A percentile compares a stretch with the other conserved stretches of the same genome.
Evolutionary conservation across 345 rosid genomes (phyloP).

Genomic region (Citrus glauca): DNA sequence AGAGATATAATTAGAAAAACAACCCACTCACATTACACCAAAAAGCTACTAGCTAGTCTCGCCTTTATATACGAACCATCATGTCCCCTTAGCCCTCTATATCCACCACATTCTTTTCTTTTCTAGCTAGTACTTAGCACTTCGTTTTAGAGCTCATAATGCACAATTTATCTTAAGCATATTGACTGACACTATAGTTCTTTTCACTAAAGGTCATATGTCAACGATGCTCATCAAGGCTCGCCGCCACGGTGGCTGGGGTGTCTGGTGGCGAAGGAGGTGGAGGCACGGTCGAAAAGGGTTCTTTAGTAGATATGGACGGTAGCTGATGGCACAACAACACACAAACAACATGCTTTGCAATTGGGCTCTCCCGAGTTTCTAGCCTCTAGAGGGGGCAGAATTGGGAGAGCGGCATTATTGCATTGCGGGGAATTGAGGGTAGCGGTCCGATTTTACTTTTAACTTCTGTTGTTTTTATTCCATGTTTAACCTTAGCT

Average conservation of each 20-base stretch:
- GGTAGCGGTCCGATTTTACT: conserved; percentile 78
- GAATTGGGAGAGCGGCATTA: conserved; percentile 63
- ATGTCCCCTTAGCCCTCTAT: conserved; percentile 33
- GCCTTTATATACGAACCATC: conserved; percentile 64
- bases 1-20: too few species aligned
- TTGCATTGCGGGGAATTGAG: conserved; percentile 94
- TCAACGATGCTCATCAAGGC: conserved; percentile 8
- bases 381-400: conserved; percentile 44
- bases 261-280: conserved; percentile 9
- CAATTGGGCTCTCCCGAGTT: conserved; percentile 73
- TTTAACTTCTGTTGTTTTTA: conserved; percentile 7
- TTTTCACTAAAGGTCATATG: neutral
- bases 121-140: neutral
- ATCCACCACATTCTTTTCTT: conserved; percentile 6
- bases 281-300: conserved; percentile 15
- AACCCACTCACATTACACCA: conserved; percentile 25
- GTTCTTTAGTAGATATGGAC: conserved; percentile 31
- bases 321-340: conserved; percentile 21
- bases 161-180: neutral
- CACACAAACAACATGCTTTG: conserved; percentile 38
- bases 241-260: conserved; percentile 8
- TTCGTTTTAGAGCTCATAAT: neutral
- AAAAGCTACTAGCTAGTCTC: conserved; percentile 31
- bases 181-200: neutral
- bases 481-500: conserved; percentile 25